A percentile compares a stretch with the other conserved stretches of the same genome.
These are phyloP conservation scores for Aspergillus brunneoviolaceus DNA, from an alignment of 2,329 filamentous ascomycete species.

Conservation along the genomic window DNA sequence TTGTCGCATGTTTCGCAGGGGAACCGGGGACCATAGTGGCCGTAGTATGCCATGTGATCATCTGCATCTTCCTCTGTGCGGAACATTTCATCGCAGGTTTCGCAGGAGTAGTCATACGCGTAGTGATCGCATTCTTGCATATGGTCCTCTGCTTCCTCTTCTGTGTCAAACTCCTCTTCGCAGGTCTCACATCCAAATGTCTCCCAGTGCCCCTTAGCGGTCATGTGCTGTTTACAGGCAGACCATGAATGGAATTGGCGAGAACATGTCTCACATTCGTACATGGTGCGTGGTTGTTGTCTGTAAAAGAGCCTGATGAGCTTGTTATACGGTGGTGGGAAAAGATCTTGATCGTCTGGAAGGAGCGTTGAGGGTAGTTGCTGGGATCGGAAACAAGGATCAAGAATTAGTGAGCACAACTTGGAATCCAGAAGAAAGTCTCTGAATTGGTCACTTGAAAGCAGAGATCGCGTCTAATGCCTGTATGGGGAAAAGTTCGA, in stretches of 20 bases:
- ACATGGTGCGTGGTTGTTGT: conserved; percentile 1
- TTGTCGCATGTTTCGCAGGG: conserved; percentile 31
- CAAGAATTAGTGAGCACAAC: not conserved
- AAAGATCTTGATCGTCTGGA: not conserved
- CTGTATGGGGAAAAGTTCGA: too few relatives aligned
- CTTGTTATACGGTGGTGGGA: not conserved
- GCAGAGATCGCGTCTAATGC: too few relatives aligned
- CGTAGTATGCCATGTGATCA: conserved; percentile 26
- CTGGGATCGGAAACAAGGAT: not conserved
- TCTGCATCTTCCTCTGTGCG: conserved; percentile 16
- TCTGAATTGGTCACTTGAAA: too few relatives aligned
- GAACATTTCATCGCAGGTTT: not conserved
- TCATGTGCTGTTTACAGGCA: conserved; percentile 22
- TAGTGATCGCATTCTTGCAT: conserved; percentile 25
- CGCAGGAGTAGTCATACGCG: conserved; percentile 8
- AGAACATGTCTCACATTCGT: conserved; percentile 18
- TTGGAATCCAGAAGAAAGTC: not conserved
- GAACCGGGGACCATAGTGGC: conserved; percentile 21
- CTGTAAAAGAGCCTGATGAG: not conserved
- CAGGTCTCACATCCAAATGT: conserved; percentile 26
- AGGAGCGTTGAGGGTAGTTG: not conserved
- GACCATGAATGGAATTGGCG: conserved; percentile 9
- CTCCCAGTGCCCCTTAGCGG: conserved; percentile 23
- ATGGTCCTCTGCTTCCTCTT: conserved; percentile 17
- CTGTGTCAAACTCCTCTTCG: not conserved